A percentile compares a stretch with the other conserved stretches of the same genome.
Conservation (phyloP, 306 rosid genomes). For the Cucumis melo region DNA sequence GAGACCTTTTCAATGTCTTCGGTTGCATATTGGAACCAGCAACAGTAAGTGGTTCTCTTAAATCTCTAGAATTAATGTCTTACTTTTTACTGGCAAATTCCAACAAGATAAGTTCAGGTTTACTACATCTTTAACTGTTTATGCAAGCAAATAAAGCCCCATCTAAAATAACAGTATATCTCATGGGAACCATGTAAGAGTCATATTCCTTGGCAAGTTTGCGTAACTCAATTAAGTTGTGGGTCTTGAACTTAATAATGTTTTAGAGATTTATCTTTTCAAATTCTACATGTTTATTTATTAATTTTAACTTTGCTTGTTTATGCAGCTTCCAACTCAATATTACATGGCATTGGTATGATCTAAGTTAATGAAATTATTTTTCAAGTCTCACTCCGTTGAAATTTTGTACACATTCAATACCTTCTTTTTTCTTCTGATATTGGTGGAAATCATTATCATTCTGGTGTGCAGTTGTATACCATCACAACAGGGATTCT, state of each 20-base stretch:
- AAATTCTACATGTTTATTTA: constrained; percentile 3
- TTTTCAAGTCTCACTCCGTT: background rate
- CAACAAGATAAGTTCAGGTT: background rate
- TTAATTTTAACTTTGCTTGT: constrained; percentile 16
- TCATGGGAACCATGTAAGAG: background rate
- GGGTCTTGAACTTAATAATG: background rate
- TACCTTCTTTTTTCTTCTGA: constrained; percentile 6
- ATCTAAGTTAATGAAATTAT: background rate
- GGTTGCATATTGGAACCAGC: constrained; percentile 86
- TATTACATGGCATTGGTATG: constrained; percentile 66
- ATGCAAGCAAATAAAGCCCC: background rate
- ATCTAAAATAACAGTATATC: background rate
- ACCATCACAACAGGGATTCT: constrained; percentile 40
- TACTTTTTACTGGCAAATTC: background rate
- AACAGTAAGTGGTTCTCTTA: constrained; percentile 45
- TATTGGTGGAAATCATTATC: constrained; percentile 11
- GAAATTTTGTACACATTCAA: constrained; percentile 2
- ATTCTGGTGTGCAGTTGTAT: constrained; percentile 48
- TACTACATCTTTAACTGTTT: background rate
- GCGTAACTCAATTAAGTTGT: background rate
- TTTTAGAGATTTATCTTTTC: background rate
- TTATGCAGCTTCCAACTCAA: constrained; percentile 86
- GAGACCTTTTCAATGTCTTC: constrained; percentile 59
- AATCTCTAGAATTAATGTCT: background rate
- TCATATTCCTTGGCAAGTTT: background rate